These are phyloP conservation scores for Podospora didyma DNA, from an alignment of 495 filamentous ascomycete species.

Conservation along the genomic window DNA sequence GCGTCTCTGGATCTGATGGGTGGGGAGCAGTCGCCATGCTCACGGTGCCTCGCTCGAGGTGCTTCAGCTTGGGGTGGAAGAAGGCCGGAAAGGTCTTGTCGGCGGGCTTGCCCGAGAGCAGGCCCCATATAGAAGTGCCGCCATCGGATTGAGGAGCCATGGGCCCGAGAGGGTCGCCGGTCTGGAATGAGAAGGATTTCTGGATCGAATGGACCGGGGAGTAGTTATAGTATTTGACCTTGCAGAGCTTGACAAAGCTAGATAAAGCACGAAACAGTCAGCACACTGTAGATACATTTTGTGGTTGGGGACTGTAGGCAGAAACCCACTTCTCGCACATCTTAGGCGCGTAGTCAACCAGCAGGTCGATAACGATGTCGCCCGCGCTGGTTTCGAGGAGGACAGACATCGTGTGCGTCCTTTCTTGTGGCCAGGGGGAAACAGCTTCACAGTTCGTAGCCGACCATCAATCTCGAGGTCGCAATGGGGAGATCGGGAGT, in stretches of 20 bases:
- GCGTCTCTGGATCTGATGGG: conserved; percentile 70
- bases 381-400: conserved; percentile 87
- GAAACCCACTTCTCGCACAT: conserved; percentile 82
- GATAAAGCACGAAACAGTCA: conserved; percentile 42
- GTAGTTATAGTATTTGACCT: conserved; percentile 97
- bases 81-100: conserved; percentile 79
- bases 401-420: conserved; percentile 56
- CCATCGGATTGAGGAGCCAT: conserved; percentile 79
- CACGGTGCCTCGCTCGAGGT: conserved; percentile 81
- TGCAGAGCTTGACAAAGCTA: conserved; percentile 97
- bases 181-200: conserved; percentile 90
- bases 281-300: conserved; percentile 23
- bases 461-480: background rate
- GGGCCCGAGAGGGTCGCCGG: conserved; percentile 87
- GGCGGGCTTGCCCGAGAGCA: conserved; percentile 60
- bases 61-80: conserved; percentile 78
- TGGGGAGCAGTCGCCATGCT: conserved; percentile 88
- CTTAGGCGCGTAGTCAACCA: conserved; percentile 81
- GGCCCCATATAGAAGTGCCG: conserved; percentile 86
- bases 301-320: background rate
- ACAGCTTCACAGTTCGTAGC: background rate
- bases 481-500: background rate
- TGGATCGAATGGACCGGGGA: conserved; percentile 84
- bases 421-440: too few species aligned
- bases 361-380: conserved; percentile 88